Conservation (phyloP, 345 rosid genomes). For the Acer negundo region DNA sequence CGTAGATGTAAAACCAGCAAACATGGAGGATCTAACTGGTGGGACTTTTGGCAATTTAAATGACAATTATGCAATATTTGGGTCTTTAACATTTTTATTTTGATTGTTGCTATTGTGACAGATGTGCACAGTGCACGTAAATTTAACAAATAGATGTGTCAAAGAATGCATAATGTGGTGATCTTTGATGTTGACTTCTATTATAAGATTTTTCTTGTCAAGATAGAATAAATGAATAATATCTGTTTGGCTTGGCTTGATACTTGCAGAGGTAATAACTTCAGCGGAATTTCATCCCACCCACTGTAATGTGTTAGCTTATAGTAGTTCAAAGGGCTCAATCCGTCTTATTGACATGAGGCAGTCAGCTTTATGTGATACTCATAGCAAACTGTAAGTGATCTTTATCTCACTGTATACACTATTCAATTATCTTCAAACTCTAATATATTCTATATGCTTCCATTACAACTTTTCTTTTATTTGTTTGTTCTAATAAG, state of each 20-base stretch:
- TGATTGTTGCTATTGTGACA: background rate
- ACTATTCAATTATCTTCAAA: background rate
- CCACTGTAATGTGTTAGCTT: conserved; percentile 90
- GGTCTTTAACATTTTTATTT: background rate
- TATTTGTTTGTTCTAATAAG: conserved; percentile 1
- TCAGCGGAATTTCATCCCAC: conserved; percentile 98
- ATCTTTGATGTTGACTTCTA: background rate
- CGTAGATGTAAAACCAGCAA: conserved; percentile 58
- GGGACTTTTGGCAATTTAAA: conserved; percentile 10
- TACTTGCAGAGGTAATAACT: conserved; percentile 93
- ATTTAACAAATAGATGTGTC: background rate
- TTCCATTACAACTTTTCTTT: conserved; percentile 1
- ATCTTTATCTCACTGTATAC: background rate
- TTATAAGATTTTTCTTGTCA: too few relatives aligned
- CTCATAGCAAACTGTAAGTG: conserved; percentile 90
- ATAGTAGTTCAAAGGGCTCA: conserved; percentile 99
- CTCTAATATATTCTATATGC: background rate
- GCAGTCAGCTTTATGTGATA: conserved; percentile 94
- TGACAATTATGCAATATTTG: conserved; percentile 5
- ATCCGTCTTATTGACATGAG: conserved; percentile 93
- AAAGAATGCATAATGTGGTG: background rate
- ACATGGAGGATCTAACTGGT: conserved; percentile 73
- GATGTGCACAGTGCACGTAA: background rate
- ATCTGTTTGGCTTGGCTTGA: background rate
- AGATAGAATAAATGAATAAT: too few relatives aligned